phyloP scores from a whole-genome alignment of 2,329 filamentous ascomycete species.

The Botrytis medusae region DNA sequence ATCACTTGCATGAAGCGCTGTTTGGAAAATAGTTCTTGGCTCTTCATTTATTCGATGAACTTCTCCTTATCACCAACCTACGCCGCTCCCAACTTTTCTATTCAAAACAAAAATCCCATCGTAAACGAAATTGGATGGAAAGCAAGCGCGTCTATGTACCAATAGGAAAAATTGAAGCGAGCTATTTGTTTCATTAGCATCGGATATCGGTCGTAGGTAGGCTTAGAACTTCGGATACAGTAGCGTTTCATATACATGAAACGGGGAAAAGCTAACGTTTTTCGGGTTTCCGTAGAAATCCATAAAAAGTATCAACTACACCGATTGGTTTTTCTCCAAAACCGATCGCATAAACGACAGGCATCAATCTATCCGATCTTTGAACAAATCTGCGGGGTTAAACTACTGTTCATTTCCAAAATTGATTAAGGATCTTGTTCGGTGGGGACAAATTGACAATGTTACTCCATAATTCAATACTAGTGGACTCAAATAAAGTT shows the following conservation, averaged over 20 bases:
- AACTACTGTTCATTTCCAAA: not conserved
- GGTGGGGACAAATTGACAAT: constrained; percentile 2
- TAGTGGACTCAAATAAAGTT: constrained; percentile 12
- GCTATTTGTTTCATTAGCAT: not conserved
- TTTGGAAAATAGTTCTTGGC: not conserved
- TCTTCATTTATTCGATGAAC: constrained; percentile 2
- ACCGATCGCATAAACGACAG: not conserved
- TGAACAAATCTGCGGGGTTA: constrained; percentile 5
- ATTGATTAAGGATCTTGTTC: constrained; percentile 14
- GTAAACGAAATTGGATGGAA: not conserved
- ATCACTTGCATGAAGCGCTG: not conserved
- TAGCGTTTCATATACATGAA: not conserved
- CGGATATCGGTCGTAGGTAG: not conserved
- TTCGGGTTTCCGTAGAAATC: not conserved
- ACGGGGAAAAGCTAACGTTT: not conserved
- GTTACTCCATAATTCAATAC: not conserved
- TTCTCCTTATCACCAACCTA: not conserved
- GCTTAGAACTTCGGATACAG: not conserved
- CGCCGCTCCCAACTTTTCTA: not conserved
- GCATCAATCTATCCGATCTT: constrained; percentile 5
- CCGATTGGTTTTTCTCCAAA: not conserved
- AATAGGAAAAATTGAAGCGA: constrained; percentile 4
- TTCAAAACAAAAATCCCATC: not conserved
- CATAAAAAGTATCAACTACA: not conserved
- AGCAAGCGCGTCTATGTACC: not conserved